These are phyloP conservation scores for Leishmania mexicana DNA, from an alignment of 208 protist species.

Conservation along the genomic window DNA sequence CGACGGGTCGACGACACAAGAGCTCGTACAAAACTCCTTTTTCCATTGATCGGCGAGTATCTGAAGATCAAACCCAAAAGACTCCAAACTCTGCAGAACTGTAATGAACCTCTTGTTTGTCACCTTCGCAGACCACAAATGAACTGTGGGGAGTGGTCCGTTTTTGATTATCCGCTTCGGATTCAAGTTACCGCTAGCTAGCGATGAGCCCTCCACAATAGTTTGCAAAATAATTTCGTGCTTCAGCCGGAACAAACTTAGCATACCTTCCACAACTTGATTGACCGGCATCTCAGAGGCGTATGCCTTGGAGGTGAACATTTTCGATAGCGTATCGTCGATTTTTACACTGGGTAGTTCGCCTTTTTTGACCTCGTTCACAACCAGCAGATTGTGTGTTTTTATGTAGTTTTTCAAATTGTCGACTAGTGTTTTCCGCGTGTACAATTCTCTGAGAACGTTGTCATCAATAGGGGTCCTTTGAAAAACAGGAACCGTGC, in stretches of 20 bases:
- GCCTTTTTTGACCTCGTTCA: conserved; percentile 15
- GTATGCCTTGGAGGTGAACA: conserved; percentile 19
- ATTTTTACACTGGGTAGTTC: conserved; percentile 48
- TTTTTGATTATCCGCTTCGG: conserved; percentile 41
- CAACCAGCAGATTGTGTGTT: conserved; percentile 34
- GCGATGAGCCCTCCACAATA: conserved; percentile 26
- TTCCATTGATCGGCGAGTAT: conserved; percentile 54
- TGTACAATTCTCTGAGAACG: conserved; percentile 44
- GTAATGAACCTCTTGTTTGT: conserved; percentile 60
- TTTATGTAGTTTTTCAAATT: conserved; percentile 60
- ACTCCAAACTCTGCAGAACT: conserved; percentile 59
- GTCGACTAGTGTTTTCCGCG: conserved; percentile 43
- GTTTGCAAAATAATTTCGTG: conserved; percentile 68
- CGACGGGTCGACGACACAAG: conserved; percentile 54
- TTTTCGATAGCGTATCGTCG: conserved; percentile 32
- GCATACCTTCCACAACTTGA: conserved; percentile 33
- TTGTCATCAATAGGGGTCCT: not conserved
- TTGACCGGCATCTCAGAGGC: conserved; percentile 40
- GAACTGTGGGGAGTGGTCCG: conserved; percentile 43
- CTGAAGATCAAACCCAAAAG: conserved; percentile 61
- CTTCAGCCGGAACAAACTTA: conserved; percentile 46
- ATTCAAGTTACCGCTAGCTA: conserved; percentile 33
- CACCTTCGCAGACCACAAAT: conserved; percentile 53
- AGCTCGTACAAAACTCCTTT: conserved; percentile 62
- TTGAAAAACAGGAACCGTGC: conserved; percentile 12